Conservation (phyloP, 1,284 basidiomycete genomes). For the Vanrija sp. region DNA sequence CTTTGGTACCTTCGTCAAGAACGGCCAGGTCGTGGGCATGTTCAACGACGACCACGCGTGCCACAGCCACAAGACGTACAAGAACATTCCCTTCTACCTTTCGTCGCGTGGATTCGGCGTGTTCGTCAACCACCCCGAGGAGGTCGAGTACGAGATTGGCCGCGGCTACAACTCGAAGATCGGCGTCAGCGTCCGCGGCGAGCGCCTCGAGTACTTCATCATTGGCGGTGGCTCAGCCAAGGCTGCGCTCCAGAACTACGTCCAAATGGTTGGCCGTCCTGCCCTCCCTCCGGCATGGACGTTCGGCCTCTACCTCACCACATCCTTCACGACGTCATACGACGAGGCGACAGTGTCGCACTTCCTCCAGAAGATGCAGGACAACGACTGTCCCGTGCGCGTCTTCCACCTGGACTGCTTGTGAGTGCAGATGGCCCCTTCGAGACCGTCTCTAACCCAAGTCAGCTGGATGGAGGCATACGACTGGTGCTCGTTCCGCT, state of each 20-base stretch:
- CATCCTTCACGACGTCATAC: slow-evolving; percentile 68
- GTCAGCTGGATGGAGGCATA: slow-evolving; percentile 67
- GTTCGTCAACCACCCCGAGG: slow-evolving; percentile 71
- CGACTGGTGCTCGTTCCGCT: slow-evolving; percentile 73
- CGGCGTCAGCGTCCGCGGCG: slow-evolving; percentile 63
- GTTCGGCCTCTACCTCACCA: slow-evolving; percentile 71
- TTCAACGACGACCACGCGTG: slow-evolving; percentile 59
- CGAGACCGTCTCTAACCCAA: too few relatives aligned
- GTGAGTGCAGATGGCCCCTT: slow-evolving; percentile 58
- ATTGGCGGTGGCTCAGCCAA: slow-evolving; percentile 51
- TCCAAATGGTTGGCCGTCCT: slow-evolving; percentile 18
- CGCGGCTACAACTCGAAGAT: slow-evolving; percentile 70
- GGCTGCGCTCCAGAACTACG: slow-evolving; percentile 33
- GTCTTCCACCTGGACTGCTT: slow-evolving; percentile 75
- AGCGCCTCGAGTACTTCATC: slow-evolving; percentile 60
- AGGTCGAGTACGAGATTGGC: slow-evolving; percentile 65
- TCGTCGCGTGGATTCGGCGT: slow-evolving; percentile 64
- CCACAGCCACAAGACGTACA: slow-evolving; percentile 68
- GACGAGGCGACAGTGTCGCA: slow-evolving; percentile 63
- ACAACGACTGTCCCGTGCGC: slow-evolving; percentile 64
- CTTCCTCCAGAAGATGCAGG: slow-evolving; percentile 67
- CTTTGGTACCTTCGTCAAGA: slow-evolving; percentile 70
- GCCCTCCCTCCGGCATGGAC: slow-evolving; percentile 67
- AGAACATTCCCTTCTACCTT: slow-evolving; percentile 42
- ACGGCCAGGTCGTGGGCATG: slow-evolving; percentile 61